Percentiles rank a stretch among this genome's conserved stretches.
These are phyloP conservation scores for Picochlorum sp. DNA, from an alignment of 139 green algal genomes.

Conservation along the genomic window DNA sequence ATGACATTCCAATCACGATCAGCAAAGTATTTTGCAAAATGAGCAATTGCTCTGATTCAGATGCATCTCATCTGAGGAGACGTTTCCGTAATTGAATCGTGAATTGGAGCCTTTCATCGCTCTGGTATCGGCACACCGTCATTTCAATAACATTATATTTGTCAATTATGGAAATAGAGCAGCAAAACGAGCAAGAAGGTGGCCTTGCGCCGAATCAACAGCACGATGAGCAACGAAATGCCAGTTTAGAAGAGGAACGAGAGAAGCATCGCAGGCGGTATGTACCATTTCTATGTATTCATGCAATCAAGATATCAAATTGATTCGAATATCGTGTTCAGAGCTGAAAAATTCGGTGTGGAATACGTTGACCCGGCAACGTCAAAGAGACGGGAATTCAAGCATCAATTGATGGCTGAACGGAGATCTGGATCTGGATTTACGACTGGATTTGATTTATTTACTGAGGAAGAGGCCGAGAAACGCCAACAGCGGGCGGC, in stretches of 20 bases:
- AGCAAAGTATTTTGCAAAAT: too few relatives aligned
- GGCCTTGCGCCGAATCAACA: background rate
- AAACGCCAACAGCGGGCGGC: conserved; percentile 47
- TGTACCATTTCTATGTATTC: background rate
- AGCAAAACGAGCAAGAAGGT: conserved; percentile 1
- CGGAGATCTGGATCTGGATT: conserved; percentile 37
- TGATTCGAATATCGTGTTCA: conserved; percentile 17
- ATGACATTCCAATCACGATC: too few relatives aligned
- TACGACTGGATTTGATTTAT: conserved; percentile 60
- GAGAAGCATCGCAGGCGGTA: conserved; percentile 45
- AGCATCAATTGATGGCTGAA: conserved; percentile 27
- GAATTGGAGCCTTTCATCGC: too few relatives aligned
- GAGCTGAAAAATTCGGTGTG: conserved; percentile 50
- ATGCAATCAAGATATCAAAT: background rate
- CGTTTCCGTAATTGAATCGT: too few relatives aligned
- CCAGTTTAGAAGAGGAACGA: conserved; percentile 38
- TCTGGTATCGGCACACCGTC: background rate
- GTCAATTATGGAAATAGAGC: conserved; percentile 2
- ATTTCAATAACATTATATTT: too few relatives aligned
- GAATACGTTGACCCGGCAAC: conserved; percentile 42
- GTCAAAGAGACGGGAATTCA: conserved; percentile 32
- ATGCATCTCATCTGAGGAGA: too few relatives aligned
- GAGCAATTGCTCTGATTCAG: too few relatives aligned
- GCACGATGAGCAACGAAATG: background rate
- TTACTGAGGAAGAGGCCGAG: conserved; percentile 56